These are phyloP conservation scores for Cryphonectria naterciae DNA, from an alignment of 2,329 filamentous ascomycete genomes.

Conservation along the genomic window DNA sequence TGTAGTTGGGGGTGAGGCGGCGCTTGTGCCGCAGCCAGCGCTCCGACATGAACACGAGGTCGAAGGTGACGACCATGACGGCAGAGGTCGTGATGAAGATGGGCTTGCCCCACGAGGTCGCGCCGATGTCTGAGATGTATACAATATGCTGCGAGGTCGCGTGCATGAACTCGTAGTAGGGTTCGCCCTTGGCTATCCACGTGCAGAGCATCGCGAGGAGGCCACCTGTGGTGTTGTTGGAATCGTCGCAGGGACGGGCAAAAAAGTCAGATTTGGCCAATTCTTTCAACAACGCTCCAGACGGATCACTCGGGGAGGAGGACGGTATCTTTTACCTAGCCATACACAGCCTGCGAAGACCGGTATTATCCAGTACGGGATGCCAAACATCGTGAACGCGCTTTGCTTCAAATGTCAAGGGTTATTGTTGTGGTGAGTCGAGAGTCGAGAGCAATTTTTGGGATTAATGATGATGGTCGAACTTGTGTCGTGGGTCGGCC, in stretches of 20 bases:
- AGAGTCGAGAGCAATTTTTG: background rate
- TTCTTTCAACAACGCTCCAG: background rate
- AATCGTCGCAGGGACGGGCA: background rate
- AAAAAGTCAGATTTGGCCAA: background rate
- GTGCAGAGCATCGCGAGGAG: constrained; percentile 22
- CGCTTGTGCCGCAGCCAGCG: constrained; percentile 79
- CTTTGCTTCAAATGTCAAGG: background rate
- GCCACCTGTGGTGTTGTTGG: background rate
- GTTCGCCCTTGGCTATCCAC: constrained; percentile 16
- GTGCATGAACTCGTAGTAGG: constrained; percentile 60
- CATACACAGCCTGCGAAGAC: constrained; percentile 19
- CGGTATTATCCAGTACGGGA: constrained; percentile 22
- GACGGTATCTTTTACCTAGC: constrained; percentile 6
- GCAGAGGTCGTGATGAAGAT: constrained; percentile 72
- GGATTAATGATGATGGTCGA: background rate
- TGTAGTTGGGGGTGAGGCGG: constrained; percentile 71
- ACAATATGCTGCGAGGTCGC: constrained; percentile 58
- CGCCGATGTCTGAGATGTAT: constrained; percentile 68
- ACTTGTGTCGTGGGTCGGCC: too few relatives aligned
- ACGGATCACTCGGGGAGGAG: background rate
- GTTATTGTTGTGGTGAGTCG: background rate
- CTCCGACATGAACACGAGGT: constrained; percentile 76
- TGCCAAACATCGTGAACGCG: background rate
- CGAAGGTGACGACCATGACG: constrained; percentile 74
- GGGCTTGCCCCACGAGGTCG: constrained; percentile 62